Conservation (phyloP, 2,329 filamentous ascomycete genomes). For the Ceratocystis cacaofunesta region DNA sequence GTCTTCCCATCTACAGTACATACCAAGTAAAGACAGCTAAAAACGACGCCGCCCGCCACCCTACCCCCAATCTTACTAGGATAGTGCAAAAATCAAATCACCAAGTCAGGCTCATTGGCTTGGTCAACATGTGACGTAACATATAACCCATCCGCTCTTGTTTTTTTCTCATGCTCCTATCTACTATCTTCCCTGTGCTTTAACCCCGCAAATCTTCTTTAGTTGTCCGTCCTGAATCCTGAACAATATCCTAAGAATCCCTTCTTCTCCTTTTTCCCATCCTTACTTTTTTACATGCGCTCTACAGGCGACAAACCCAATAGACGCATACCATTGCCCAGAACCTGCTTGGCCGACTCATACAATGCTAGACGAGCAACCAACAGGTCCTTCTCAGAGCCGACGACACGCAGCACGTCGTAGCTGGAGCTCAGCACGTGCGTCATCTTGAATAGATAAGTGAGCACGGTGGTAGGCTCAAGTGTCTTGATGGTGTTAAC, state of each 20-base stretch:
- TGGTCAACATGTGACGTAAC: neutral
- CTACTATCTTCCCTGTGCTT: neutral
- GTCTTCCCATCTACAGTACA: too few species aligned
- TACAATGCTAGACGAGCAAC: constrained; percentile 64
- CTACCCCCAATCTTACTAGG: too few species aligned
- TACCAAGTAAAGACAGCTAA: too few species aligned
- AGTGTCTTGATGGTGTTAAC: constrained; percentile 72
- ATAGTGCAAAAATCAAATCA: too few species aligned
- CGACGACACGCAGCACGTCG: constrained; percentile 68
- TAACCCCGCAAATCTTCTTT: neutral
- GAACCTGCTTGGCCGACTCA: constrained; percentile 55
- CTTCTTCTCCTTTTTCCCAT: neutral
- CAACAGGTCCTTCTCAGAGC: constrained; percentile 58
- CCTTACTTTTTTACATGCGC: constrained; percentile 13
- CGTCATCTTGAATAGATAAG: constrained; percentile 78
- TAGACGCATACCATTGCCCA: constrained; percentile 71
- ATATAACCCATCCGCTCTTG: neutral
- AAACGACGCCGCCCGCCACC: too few species aligned
- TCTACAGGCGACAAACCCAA: constrained; percentile 67
- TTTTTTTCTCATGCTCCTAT: neutral
- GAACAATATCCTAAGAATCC: neutral
- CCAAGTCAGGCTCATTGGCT: too few species aligned
- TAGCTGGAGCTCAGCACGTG: constrained; percentile 68
- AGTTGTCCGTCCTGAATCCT: constrained; percentile 2
- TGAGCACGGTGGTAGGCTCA: constrained; percentile 46